Evolutionary conservation across 2,329 filamentous ascomycete genomes (phyloP), one percentile per base, ranked within the genome.

Genomic region (Mollisia scopiformis): DNA sequence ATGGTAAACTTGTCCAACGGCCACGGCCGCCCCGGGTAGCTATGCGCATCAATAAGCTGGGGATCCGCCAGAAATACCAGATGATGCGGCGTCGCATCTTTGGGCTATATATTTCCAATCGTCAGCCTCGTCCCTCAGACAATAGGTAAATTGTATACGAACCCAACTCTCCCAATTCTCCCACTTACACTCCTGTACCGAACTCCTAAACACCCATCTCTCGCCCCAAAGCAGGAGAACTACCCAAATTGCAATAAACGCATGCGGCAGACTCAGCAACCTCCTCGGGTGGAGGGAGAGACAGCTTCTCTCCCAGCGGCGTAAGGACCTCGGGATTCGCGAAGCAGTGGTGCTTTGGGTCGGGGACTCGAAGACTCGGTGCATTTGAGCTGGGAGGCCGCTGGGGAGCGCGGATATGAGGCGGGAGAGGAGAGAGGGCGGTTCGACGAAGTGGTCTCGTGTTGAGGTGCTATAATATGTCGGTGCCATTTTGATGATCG

Each of bases 91-190:
- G 84, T 86, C 54, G 93, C 89, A 68, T 83, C 87, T 70, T 84
- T 77, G 56, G 93, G 92, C 95, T 97, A 72, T 37, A 43, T 43
- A 21, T 58, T 35, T 8, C 13, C 37, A 59, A 31, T 41, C 28
- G 55, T 65, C 28, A 72, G 71, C 55, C 66, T 66, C 62, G 56
- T 55, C 30, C 27, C 19, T 23, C 43, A 49, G 10, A 59, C 62
- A 59, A 57, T 62, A 46, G 59, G 23, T 51, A 43, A 55, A 16
- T 10, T 14, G 35, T n/a, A 43, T 14, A 70, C 85, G 72, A 81
- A 96, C 93, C 93, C 95, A 99, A 75, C 86, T 83, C 80, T 99
- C 95, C 95, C 95, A 99, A 41, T 84, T 84, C 35, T 85, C 82
- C 95, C 95, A 99, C 57, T 84, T 78, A 75, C 95, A 99, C 55